Percentiles rank a stretch among this genome's conserved stretches.
phyloP scores from a whole-genome alignment of 805 yeast species.

The Nakazawaea holstii region DNA sequence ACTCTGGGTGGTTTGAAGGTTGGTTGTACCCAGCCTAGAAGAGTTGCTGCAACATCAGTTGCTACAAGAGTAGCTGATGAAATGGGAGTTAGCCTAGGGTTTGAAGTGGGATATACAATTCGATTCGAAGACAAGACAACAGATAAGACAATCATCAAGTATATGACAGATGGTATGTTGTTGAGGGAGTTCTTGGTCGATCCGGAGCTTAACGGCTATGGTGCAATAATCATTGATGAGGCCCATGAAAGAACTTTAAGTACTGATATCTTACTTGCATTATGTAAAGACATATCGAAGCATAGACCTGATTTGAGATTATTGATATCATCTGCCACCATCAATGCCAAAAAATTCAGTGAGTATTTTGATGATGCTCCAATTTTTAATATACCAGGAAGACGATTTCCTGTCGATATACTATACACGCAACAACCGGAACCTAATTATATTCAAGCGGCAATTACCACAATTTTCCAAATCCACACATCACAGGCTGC shows the following conservation, averaged over 20 bases:
- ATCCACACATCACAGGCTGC: constrained; percentile 63
- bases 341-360: constrained; percentile 85
- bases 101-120: constrained; percentile 82
- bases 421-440: constrained; percentile 84
- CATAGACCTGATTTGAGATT: constrained; percentile 67
- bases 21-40: constrained; percentile 91
- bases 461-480: constrained; percentile 80
- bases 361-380: constrained; percentile 80
- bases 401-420: constrained; percentile 88
- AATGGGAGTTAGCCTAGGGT: constrained; percentile 73
- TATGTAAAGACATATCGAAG: constrained; percentile 63
- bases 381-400: constrained; percentile 83
- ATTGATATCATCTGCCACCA: constrained; percentile 89
- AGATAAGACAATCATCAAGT: constrained; percentile 67
- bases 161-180: constrained; percentile 95
- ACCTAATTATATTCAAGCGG: constrained; percentile 85
- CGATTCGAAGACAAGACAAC: constrained; percentile 80
- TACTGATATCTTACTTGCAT: constrained; percentile 79
- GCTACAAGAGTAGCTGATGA: constrained; percentile 92
- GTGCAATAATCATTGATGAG: constrained; percentile 90
- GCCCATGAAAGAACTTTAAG: constrained; percentile 95
- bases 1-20: constrained; percentile 49
- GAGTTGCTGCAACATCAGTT: constrained; percentile 92
- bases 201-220: constrained; percentile 60
- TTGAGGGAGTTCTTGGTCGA: constrained; percentile 79